A percentile compares a stretch with the other conserved stretches of the same genome.
These are phyloP conservation scores for Plasmopara viticola DNA, from an alignment of 352 stramenopile genomes.

Conservation along the genomic window DNA sequence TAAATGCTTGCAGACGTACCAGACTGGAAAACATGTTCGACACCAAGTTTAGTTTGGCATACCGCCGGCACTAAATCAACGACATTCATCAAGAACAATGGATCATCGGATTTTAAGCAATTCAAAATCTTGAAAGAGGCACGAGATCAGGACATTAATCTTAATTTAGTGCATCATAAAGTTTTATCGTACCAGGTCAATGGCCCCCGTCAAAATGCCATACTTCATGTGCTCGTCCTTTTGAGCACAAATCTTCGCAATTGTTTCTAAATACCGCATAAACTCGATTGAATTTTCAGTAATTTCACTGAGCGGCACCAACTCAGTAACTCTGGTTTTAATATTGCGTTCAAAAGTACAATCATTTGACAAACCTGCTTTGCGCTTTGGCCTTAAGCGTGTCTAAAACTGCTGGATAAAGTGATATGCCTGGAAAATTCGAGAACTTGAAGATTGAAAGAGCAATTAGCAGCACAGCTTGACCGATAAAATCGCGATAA, in stretches of 20 bases:
- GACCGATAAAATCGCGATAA: conserved; percentile 1
- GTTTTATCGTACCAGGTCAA: conserved; percentile 34
- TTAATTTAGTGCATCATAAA: conserved; percentile 5
- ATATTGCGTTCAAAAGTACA: not conserved
- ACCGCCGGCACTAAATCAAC: conserved; percentile 72
- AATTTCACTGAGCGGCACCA: conserved; percentile 27
- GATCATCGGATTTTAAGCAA: conserved; percentile 67
- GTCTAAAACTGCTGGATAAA: conserved; percentile 50
- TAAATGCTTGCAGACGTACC: conserved; percentile 28
- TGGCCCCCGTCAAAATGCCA: conserved; percentile 32
- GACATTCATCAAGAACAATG: conserved; percentile 81
- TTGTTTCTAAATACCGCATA: conserved; percentile 72
- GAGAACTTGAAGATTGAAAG: conserved; percentile 38
- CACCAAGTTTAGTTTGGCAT: conserved; percentile 53
- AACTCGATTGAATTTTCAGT: conserved; percentile 57
- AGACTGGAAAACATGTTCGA: conserved; percentile 74
- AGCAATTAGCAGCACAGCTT: not conserved
- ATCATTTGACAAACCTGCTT: conserved; percentile 31
- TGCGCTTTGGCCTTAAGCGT: conserved; percentile 37
- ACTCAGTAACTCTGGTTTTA: not conserved
- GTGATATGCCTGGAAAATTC: conserved; percentile 24
- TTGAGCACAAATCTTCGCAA: conserved; percentile 56
- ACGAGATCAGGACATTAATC: conserved; percentile 4
- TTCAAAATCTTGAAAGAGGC: conserved; percentile 44
- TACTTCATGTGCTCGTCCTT: conserved; percentile 56